These are phyloP conservation scores for Solanum etuberosum DNA, from an alignment of 257 asterid species.

Conservation along the genomic window DNA sequence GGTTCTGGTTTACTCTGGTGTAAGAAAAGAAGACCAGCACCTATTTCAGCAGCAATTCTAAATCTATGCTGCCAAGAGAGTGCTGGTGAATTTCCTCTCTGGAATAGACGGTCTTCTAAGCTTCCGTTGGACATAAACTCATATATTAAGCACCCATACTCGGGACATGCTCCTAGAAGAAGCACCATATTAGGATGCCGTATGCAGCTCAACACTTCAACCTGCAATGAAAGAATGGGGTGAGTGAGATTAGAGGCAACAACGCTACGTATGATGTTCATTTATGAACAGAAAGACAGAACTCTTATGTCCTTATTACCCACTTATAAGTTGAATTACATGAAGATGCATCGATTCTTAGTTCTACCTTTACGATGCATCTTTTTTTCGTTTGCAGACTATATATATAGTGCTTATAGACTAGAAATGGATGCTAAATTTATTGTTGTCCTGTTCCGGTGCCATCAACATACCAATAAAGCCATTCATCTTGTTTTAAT, in stretches of 20 bases:
- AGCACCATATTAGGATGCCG: slow-evolving; percentile 95
- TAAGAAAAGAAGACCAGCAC: slow-evolving; percentile 75
- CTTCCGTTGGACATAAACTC: slow-evolving; percentile 88
- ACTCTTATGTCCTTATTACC: neutral
- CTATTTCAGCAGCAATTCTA: slow-evolving; percentile 75
- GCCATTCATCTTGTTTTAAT: neutral
- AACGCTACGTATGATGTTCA: neutral
- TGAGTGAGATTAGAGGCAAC: neutral
- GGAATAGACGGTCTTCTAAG: slow-evolving; percentile 74
- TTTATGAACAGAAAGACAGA: neutral
- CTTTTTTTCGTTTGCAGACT: neutral
- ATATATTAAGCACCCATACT: slow-evolving; percentile 86
- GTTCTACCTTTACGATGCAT: neutral
- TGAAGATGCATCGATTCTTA: neutral
- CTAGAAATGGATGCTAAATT: neutral
- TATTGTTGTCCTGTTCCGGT: neutral
- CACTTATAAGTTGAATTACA: neutral
- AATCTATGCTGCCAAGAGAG: slow-evolving; percentile 83
- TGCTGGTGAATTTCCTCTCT: slow-evolving; percentile 53
- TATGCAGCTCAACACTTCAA: slow-evolving; percentile 81
- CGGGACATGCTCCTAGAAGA: slow-evolving; percentile 95
- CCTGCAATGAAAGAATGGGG: slow-evolving; percentile 23
- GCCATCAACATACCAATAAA: neutral
- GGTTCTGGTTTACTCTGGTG: slow-evolving; percentile 97
- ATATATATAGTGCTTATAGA: neutral